Base-by-base conservation (phyloP, 148 eudicot species). In the Diospyros lotus region DNA sequence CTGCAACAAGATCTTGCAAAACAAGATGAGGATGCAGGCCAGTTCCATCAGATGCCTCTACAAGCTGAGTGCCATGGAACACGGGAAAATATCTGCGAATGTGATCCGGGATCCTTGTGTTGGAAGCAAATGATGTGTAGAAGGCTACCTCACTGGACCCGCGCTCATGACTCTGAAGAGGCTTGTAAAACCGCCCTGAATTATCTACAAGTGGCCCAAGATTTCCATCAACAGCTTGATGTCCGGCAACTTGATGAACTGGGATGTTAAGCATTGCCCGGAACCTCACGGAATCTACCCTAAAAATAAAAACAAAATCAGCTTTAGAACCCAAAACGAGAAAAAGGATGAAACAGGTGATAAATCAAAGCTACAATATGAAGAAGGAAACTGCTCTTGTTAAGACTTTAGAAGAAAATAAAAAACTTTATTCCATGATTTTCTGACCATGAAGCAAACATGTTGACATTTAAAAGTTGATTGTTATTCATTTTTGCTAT, bases 191-290 rank as follows among this genome's bases (percentile, higher is more conserved):
- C 14, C 79, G 80, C 6, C 99, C 99, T 4, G 87, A 88, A 69
- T 77, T 89, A 68, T 95, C 97, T n/a, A 91, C 65, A 18, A 89
- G 90, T 2, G 99, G 99, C 9, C 99, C 97, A 48, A 93, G 88
- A 73, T 84, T 79, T 58, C 97, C 97, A 55, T 78, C 54, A 46
- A 55, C 65, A 50, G 96, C 97, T 68, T 71, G 84, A 86, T 95
- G 99, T 6, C 99, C 99, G 41, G 96, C 97, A 77, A 93, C 99
- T 76, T 95, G 99, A 84, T 95, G 96, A 73, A 66, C 78, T 45
- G 97, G 94, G 75, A 78, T 79, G 80, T 86, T 92, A 45, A 95
- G 73, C 87, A 84, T 84, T 66, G 45, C 58, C 43, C 13, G 51
- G 42, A 67, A 62, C 54, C 44, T 2, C 6, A 18, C 48, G 4